A percentile compares a stretch with the other conserved stretches of the same genome.
Conservation (phyloP, 805 yeast species). For the Candida gorgasii region DNA sequence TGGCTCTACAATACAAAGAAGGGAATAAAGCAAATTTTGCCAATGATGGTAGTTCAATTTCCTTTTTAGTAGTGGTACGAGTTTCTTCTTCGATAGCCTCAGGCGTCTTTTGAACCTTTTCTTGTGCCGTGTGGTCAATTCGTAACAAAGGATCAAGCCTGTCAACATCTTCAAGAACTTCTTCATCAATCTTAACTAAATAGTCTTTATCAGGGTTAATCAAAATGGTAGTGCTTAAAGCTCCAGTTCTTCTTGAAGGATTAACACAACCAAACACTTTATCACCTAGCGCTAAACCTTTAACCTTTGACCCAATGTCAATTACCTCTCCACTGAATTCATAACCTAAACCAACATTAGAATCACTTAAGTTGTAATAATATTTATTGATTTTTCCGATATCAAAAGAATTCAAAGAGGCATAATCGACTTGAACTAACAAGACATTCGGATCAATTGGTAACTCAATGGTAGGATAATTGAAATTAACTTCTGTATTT, state of each 20-base stretch:
- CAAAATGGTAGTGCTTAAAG: slow-evolving; percentile 56
- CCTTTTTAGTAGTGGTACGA: not conserved
- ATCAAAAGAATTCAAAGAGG: slow-evolving; percentile 68
- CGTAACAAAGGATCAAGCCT: slow-evolving; percentile 26
- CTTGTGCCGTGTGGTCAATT: slow-evolving; percentile 5
- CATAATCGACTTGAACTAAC: slow-evolving; percentile 58
- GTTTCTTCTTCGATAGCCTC: slow-evolving; percentile 8
- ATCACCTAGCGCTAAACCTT: slow-evolving; percentile 53
- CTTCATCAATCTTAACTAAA: slow-evolving; percentile 28
- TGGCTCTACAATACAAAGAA: slow-evolving; percentile 37
- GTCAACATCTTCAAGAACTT: slow-evolving; percentile 21
- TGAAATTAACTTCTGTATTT: slow-evolving; percentile 51
- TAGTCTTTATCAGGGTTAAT: slow-evolving; percentile 53
- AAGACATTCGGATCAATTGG: slow-evolving; percentile 51
- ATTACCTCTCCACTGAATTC: slow-evolving; percentile 65
- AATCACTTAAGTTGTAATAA: slow-evolving; percentile 50
- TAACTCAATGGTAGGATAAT: slow-evolving; percentile 47
- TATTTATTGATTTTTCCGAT: slow-evolving; percentile 59
- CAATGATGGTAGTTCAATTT: slow-evolving; percentile 24
- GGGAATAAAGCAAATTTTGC: slow-evolving; percentile 37
- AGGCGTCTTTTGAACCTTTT: slow-evolving; percentile 14
- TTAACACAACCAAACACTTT: slow-evolving; percentile 62
- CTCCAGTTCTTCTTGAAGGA: slow-evolving; percentile 55
- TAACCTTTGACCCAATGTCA: slow-evolving; percentile 49
- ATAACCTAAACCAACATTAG: slow-evolving; percentile 64